Conservation (phyloP, 2,329 filamentous ascomycete species). For the Thielaviopsis punctulata region DNA sequence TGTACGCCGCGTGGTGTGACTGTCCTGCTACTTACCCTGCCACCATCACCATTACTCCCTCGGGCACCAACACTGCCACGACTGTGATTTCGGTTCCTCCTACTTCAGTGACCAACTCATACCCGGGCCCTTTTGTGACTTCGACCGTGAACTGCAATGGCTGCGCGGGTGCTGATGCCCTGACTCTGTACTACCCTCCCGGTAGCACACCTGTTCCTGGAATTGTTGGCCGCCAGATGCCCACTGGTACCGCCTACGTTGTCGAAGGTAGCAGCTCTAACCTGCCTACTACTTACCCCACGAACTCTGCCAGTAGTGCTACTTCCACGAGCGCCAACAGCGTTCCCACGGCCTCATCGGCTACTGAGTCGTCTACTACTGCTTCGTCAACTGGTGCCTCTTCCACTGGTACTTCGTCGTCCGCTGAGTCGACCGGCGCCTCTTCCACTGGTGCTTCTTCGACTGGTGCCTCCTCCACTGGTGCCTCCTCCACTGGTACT, state of each 20-base stretch:
- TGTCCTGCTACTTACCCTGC: slow-evolving; percentile 6
- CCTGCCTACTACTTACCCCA: background rate
- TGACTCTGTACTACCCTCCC: slow-evolving; percentile 10
- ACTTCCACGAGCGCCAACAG: too few relatives aligned
- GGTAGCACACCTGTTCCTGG: slow-evolving; percentile 1
- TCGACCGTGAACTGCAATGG: slow-evolving; percentile 4
- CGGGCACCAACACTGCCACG: slow-evolving; percentile 5
- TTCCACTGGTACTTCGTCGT: background rate
- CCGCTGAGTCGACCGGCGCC: too few relatives aligned
- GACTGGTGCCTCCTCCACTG: background rate
- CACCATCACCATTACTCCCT: slow-evolving; percentile 5
- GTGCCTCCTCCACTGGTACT: background rate
- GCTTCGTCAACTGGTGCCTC: background rate
- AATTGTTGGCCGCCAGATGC: background rate
- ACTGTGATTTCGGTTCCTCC: slow-evolving; percentile 6
- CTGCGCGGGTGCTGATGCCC: background rate
- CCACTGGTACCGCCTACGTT: slow-evolving; percentile 5
- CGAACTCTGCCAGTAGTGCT: too few relatives aligned
- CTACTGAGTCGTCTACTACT: background rate
- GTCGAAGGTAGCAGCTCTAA: background rate
- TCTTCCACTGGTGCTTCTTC: background rate
- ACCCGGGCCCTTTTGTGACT: slow-evolving; percentile 4
- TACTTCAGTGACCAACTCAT: slow-evolving; percentile 7
- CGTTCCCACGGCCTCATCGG: too few relatives aligned
- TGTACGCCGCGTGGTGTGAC: slow-evolving; percentile 6